Base-by-base conservation (phyloP, 2,329 filamentous ascomycete genomes). In the Penicillium freii region DNA sequence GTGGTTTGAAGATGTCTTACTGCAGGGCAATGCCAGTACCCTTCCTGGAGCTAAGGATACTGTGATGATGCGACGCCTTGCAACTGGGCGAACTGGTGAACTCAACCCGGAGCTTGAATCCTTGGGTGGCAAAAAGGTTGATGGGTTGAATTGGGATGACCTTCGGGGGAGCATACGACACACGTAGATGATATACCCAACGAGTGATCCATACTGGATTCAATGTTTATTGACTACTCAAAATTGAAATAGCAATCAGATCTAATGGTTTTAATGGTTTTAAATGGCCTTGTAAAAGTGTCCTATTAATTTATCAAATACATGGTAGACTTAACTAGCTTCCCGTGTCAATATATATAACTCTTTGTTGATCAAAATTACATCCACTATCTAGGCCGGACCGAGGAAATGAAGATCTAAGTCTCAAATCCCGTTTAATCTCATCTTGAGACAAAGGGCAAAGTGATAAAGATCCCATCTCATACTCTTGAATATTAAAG, bases 1-100 rank as follows among this genome's bases (percentile, higher is more conserved):
- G 5, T 93, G 89, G 88, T 85, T 95, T 60, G 85, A 88, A 63
- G 83, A 88, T 27, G 88, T 83, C 57, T 76, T 95, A 38, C 79
- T 84, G 0, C 77, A 79, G 5, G 87, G 88, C 11, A 84, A 85
- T 44, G 89, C 88, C 2, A 85, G 84, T 66, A 81, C 78, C 42
- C 75, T 88, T 8, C 84, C 82, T 61, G 84, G 83, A 25, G 86
- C 88, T 4, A 87, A 84, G 69, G 90, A 93, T 66, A 90, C 88
- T 0, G 78, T 92, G 1, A 80, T 91, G 64, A 88, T 92, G 81
- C 84, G 89, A 64, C 84, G 82, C 60, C 85, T 94, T 60, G 86
- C 87, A 1, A 87, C 82, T 11, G 88, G 89, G 13, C 84, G 80
- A 36, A 51, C 74, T 43, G 62, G 70, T 13, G 69, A 70, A 27